Evolutionary conservation across 768 basidiomycete genomes (phyloP), one percentile per base, ranked within the genome.

Genomic region (Lactifluus echinatus): DNA sequence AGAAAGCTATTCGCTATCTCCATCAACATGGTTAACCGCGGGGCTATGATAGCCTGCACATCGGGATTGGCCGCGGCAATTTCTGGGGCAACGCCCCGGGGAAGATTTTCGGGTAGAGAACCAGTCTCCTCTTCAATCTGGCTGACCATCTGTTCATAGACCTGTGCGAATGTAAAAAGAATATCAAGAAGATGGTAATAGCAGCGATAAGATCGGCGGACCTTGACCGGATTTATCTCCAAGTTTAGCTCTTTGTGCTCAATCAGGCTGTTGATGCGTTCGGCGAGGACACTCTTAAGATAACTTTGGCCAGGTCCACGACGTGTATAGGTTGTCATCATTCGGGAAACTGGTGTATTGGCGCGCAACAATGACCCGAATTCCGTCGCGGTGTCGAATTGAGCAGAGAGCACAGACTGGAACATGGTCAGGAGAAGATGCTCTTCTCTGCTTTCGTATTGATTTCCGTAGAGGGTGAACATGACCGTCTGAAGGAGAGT

Each of bases 251-350:
- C 96, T 74, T 97, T 98, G 77, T 98, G 96, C 70, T 99, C 96
- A 66, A 99, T 98, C 63, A 99, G 76, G 66, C 91, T 93, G 74
- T 99, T 98, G 73, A 99, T 98, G 63, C 95, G 85, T 68, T 99
- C 96, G 24, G 96, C 94, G 46, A 99, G 79, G 28, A 98, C 94
- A 61, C 88, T 87, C 78, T 99, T 99, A 63, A 99, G 83, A 71
- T 98, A 99, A 66, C 92, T 93, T 72, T 98, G 96, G 55, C 96
- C 96, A 1, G 96, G 96, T 56, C 96, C 96, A 54, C 96, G 88
- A 59, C 96, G 89, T 52, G 96, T 98, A 73, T 99, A 99, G 19
- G 96, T 98, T 44, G 96, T 99, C 96, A 99, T 99, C 96, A 99
- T 99, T 37, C 96, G 87, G 48, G 93, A 97, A 23, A 99, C 96